Evolutionary conservation across 2,329 filamentous ascomycete genomes (phyloP).

Genomic region (Pyricularia grisea): DNA sequence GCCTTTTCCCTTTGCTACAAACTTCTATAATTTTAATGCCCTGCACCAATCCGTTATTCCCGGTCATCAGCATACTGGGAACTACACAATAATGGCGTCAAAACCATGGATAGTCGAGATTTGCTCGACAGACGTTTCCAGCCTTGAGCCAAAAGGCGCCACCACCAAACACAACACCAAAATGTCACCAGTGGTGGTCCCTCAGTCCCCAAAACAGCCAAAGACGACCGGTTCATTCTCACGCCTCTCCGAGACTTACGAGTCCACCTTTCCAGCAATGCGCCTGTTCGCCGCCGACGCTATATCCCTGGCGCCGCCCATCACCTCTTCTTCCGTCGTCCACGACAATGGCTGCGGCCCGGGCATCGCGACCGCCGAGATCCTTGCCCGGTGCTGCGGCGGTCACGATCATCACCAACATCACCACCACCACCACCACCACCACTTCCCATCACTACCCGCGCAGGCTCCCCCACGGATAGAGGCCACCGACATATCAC

Average conservation of each 20-base stretch:
- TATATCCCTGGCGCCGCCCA: slow-evolving; percentile 7
- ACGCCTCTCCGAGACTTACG: slow-evolving; percentile 4
- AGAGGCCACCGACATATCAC: slow-evolving; percentile 13
- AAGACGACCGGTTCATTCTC: not conserved
- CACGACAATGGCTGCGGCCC: slow-evolving; percentile 24
- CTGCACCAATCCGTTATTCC: not conserved
- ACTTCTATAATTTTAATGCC: not conserved
- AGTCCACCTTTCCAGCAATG: slow-evolving; percentile 4
- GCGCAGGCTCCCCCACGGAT: slow-evolving; percentile 5
- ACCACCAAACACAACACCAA: not conserved
- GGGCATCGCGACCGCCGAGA: slow-evolving; percentile 17
- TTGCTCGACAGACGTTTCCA: not conserved
- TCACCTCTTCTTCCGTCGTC: slow-evolving; percentile 15
- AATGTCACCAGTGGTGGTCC: not conserved
- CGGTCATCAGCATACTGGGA: not conserved
- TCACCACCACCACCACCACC: no score
- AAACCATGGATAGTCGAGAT: not conserved
- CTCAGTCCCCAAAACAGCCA: not conserved
- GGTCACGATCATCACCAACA: not conserved
- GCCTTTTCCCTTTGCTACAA: not conserved
- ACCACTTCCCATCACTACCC: not conserved
- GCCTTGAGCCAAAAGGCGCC: not conserved
- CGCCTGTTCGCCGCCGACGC: slow-evolving; percentile 3
- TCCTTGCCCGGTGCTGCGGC: slow-evolving; percentile 9
- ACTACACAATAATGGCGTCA: not conserved